A percentile compares a stretch with the other conserved stretches of the same genome.
Evolutionary conservation across 1,139 yeast species (phyloP).

Genomic region (Lodderomyces pseudojiufengensis): DNA sequence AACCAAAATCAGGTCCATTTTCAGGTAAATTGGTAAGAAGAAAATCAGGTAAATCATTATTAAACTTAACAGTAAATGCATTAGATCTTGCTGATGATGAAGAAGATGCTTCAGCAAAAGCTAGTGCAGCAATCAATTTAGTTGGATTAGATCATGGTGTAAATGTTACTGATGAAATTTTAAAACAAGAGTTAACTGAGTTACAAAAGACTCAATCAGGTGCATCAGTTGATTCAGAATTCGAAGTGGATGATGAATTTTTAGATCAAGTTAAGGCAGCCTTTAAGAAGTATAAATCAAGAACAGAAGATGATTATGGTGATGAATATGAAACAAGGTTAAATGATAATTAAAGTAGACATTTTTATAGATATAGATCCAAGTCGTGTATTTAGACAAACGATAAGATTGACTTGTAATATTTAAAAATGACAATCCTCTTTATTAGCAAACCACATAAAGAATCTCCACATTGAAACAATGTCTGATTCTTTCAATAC

Average conservation of each 20-base stretch:
- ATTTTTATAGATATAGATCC: neutral
- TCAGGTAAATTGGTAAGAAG: constrained; percentile 58
- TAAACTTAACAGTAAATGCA: constrained; percentile 63
- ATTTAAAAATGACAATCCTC: no score
- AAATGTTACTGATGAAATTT: constrained; percentile 18
- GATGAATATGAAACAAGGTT: constrained; percentile 58
- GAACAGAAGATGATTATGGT: constrained; percentile 38
- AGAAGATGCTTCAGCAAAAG: constrained; percentile 19
- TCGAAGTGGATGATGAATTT: constrained; percentile 34
- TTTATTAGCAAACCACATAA: no score
- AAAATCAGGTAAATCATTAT: constrained; percentile 66
- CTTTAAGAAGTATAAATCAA: constrained; percentile 43
- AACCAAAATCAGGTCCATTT: constrained; percentile 50
- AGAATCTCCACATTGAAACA: constrained; percentile 1
- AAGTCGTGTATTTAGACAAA: no score
- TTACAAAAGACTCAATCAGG: constrained; percentile 34
- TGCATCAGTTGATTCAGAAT: constrained; percentile 29
- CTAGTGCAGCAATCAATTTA: constrained; percentile 17
- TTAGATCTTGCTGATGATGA: constrained; percentile 68
- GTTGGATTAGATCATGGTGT: constrained; percentile 17
- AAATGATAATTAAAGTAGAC: neutral
- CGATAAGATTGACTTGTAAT: neutral
- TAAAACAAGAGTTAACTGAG: constrained; percentile 21
- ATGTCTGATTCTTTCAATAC: constrained; percentile 63
- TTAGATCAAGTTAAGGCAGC: constrained; percentile 53